phyloP scores from a whole-genome alignment of 148 eudicot genomes.

The Euryodendron excelsum region DNA sequence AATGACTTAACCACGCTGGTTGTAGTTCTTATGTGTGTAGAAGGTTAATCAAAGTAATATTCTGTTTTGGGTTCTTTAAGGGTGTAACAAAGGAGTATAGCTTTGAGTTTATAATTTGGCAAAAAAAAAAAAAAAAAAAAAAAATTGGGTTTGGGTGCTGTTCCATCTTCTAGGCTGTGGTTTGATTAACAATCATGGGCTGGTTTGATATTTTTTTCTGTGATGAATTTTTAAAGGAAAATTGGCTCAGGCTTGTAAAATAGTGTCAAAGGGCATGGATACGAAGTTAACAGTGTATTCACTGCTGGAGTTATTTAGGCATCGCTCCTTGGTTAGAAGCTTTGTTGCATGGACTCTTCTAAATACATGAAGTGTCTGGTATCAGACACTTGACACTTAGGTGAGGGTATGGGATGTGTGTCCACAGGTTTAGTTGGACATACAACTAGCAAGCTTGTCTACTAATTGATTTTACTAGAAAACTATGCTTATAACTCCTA shows the following conservation, averaged over 20 bases:
- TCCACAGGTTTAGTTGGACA: no score
- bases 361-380: no score
- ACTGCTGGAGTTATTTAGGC: no score
- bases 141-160: background rate
- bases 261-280: background rate
- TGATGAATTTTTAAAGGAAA: background rate
- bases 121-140: no score
- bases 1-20: no score
- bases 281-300: background rate
- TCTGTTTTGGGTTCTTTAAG: background rate
- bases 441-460: no score
- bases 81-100: background rate
- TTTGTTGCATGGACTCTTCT: no score
- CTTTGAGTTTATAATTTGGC: background rate
- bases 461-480: no score
- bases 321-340: no score
- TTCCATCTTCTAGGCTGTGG: no score
- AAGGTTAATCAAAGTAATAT: background rate
- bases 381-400: no score
- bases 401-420: background rate
- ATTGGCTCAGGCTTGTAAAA: background rate
- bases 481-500: background rate
- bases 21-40: background rate
- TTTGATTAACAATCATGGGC: background rate
- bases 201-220: background rate